Evolutionary conservation across 2,329 filamentous ascomycete species (phyloP).

Genomic region (Colletotrichum graminicola): DNA sequence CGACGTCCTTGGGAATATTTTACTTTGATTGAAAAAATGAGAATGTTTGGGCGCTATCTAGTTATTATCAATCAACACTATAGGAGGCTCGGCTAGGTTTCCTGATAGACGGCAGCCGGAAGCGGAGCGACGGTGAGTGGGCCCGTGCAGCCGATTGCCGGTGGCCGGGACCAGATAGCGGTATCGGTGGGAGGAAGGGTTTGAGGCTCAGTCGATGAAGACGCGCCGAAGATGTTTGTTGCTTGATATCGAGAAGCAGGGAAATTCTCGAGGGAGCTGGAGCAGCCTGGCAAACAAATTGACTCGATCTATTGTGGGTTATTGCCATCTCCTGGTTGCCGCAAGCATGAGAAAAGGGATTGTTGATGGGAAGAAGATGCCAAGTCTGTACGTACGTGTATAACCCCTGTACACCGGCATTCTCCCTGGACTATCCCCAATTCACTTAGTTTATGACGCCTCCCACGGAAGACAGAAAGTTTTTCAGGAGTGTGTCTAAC

Average conservation of each 20-base stretch:
- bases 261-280: background rate
- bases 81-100: background rate
- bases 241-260: background rate
- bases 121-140: constrained; percentile 15
- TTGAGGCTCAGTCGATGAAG: background rate
- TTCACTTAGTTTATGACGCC: background rate
- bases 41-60: background rate
- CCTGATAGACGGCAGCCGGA: constrained; percentile 32
- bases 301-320: background rate
- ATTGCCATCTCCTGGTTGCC: background rate
- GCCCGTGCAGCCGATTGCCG: constrained; percentile 25
- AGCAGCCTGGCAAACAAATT: background rate
- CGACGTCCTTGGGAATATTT: background rate
- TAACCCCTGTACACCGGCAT: background rate
- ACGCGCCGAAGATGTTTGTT: background rate
- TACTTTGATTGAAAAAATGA: background rate
- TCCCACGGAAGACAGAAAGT: background rate
- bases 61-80: background rate
- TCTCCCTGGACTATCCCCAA: background rate
- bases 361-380: background rate
- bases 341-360: background rate
- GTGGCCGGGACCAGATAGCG: constrained; percentile 1
- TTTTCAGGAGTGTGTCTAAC: background rate
- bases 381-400: background rate
- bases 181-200: no score